A percentile compares a stretch with the other conserved stretches of the same genome.
Conservation (phyloP, 1,284 basidiomycete genomes). For the Albatrellus sp. region DNA sequence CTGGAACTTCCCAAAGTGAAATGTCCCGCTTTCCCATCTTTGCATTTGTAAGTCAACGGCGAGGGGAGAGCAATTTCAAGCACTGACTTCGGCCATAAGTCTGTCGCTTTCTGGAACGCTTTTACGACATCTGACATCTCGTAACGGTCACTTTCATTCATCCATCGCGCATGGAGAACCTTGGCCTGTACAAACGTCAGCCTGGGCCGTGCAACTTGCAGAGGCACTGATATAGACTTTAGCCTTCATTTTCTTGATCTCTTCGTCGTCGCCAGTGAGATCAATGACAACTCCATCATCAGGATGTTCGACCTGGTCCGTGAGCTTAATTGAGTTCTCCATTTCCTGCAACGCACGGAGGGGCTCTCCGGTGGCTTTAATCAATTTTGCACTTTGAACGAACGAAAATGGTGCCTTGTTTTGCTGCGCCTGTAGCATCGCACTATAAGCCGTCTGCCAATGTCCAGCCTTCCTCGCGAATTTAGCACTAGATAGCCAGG, state of each 20-base stretch:
- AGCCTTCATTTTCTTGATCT: conserved; percentile 44
- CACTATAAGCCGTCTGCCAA: conserved; percentile 95
- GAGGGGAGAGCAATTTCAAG: conserved; percentile 2
- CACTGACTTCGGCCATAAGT: conserved; percentile 43
- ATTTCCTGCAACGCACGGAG: conserved; percentile 85
- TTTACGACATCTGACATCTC: conserved; percentile 55
- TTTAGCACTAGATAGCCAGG: conserved; percentile 91
- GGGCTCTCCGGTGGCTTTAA: conserved; percentile 72
- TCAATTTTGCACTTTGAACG: conserved; percentile 84
- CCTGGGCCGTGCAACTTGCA: background rate
- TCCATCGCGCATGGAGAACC: conserved; percentile 86
- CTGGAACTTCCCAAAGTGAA: conserved; percentile 80
- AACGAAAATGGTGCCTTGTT: conserved; percentile 72
- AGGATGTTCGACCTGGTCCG: conserved; percentile 24
- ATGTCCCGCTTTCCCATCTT: conserved; percentile 81
- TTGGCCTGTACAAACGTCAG: conserved; percentile 45
- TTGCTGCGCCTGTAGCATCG: conserved; percentile 83
- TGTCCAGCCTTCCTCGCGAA: conserved; percentile 93
- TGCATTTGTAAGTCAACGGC: background rate
- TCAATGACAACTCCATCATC: conserved; percentile 35
- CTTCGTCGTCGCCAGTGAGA: conserved; percentile 40
- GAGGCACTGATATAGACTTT: conserved; percentile 38
- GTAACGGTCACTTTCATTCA: conserved; percentile 81
- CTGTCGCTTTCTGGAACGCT: conserved; percentile 45
- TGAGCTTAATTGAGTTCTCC: conserved; percentile 59